These are phyloP conservation scores for Claviceps humidiphila DNA, from an alignment of 2,329 filamentous ascomycete genomes.

Conservation along the genomic window DNA sequence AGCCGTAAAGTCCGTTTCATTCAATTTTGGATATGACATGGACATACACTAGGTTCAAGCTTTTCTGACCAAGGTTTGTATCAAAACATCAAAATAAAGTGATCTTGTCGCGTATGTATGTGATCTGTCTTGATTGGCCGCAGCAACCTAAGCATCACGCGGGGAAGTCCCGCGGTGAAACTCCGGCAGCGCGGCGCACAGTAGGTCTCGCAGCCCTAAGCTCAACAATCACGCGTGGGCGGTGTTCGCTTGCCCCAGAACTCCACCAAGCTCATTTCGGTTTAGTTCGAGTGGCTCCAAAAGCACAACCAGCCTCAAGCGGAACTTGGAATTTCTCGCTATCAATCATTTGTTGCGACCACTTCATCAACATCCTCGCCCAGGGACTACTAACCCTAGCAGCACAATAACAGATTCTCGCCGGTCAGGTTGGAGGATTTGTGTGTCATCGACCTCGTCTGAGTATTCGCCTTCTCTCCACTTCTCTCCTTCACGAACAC, in stretches of 20 bases:
- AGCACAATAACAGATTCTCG: slow-evolving; percentile 28
- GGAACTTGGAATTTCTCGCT: slow-evolving; percentile 28
- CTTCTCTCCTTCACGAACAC: slow-evolving; percentile 15
- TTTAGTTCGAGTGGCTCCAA: slow-evolving; percentile 20
- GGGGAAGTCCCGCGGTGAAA: slow-evolving; percentile 12
- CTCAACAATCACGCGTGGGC: slow-evolving; percentile 15
- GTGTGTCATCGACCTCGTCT: slow-evolving; percentile 20
- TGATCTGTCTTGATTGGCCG: neutral
- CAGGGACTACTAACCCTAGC: slow-evolving; percentile 29
- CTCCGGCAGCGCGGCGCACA: slow-evolving; percentile 11
- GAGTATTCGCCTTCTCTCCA: slow-evolving; percentile 20
- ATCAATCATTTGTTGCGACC: slow-evolving; percentile 26
- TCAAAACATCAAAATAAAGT: no score
- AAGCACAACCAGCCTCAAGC: slow-evolving; percentile 28
- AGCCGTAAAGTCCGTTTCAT: neutral
- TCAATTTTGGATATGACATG: no score
- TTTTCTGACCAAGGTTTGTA: no score
- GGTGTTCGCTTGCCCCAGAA: slow-evolving; percentile 23
- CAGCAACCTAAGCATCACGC: neutral
- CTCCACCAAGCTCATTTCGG: slow-evolving; percentile 17
- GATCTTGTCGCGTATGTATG: no score
- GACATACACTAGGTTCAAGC: no score
- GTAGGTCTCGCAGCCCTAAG: slow-evolving; percentile 31
- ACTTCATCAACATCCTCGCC: slow-evolving; percentile 22
- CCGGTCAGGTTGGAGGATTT: slow-evolving; percentile 25